phyloP scores from a whole-genome alignment of 495 filamentous ascomycete species.

The Xylaria venustula region DNA sequence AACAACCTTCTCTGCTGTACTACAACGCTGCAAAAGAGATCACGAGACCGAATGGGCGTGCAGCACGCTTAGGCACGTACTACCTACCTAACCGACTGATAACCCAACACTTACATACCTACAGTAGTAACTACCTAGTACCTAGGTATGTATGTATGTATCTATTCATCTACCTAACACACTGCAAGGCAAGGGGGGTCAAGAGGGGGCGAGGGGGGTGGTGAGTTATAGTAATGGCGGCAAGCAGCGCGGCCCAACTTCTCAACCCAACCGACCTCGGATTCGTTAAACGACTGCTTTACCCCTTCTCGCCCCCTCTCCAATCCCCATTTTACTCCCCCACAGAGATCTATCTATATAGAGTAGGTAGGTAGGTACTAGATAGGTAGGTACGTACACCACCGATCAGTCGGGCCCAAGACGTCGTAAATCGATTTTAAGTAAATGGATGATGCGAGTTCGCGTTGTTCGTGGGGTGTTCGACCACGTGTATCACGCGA shows the following conservation, averaged over 20 bases:
- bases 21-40: constrained; percentile 7
- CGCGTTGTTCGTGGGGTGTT: constrained; percentile 4
- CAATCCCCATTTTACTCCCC: no score
- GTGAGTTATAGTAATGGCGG: no score
- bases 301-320: not conserved
- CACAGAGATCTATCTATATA: no score
- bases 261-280: not conserved
- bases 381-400: no score
- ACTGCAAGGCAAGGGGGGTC: not conserved
- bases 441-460: not conserved
- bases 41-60: constrained; percentile 11
- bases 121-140: no score
- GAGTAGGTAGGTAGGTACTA: no score
- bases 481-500: constrained; percentile 12
- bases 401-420: not conserved
- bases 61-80: constrained; percentile 4
- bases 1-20: constrained; percentile 1
- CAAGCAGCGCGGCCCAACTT: constrained; percentile 14
- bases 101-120: no score
- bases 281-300: not conserved
- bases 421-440: no score
- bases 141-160: no score
- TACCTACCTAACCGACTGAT: no score
- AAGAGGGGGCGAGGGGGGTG: not conserved
- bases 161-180: no score